A percentile compares a stretch with the other conserved stretches of the same genome.
Conservation (phyloP, 345 rosid genomes). For the Linum tenue region DNA sequence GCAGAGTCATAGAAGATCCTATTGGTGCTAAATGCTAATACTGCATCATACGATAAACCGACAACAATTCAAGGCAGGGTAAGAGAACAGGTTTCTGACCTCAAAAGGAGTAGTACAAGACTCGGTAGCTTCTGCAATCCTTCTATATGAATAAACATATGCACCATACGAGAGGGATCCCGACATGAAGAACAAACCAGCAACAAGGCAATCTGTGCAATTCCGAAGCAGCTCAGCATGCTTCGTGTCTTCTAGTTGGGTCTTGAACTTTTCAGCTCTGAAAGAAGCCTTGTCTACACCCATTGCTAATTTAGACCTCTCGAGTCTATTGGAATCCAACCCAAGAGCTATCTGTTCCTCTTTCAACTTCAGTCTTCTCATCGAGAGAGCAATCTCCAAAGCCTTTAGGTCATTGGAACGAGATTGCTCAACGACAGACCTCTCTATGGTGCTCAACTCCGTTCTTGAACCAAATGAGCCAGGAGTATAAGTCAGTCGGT, state of each 20-base stretch:
- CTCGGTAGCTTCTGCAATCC: constrained; percentile 63
- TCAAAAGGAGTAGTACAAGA: constrained; percentile 37
- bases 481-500: constrained; percentile 29
- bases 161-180: constrained; percentile 48
- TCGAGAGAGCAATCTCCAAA: constrained; percentile 43
- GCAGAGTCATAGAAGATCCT: background rate
- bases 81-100: constrained; percentile 24
- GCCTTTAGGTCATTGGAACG: constrained; percentile 70
- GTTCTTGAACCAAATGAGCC: constrained; percentile 19
- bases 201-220: constrained; percentile 68
- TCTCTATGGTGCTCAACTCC: constrained; percentile 32
- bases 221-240: constrained; percentile 55
- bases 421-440: constrained; percentile 48
- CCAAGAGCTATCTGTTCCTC: constrained; percentile 43
- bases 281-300: constrained; percentile 59
- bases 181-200: constrained; percentile 57
- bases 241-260: constrained; percentile 51
- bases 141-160: constrained; percentile 49
- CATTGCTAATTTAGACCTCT: constrained; percentile 60
- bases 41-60: background rate
- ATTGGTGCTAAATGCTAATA: background rate
- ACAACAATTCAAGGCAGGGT: constrained; percentile 7
- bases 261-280: constrained; percentile 65
- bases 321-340: constrained; percentile 46
- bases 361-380: constrained; percentile 42